Base-by-base conservation (phyloP, 306 rosid genomes). In the Ormosia emarginata region DNA sequence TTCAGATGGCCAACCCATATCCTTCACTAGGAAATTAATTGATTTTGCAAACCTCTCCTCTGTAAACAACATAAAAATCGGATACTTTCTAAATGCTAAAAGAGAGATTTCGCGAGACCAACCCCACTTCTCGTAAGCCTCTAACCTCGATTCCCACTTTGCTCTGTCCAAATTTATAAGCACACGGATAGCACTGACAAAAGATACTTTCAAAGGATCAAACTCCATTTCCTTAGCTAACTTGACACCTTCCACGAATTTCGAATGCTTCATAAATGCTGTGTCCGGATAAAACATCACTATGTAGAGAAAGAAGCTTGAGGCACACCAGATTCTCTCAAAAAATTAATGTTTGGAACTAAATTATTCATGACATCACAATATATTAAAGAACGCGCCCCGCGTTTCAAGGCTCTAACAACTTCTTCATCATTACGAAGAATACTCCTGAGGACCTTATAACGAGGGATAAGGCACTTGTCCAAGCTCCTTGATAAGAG, bases 261-360 rank as follows among this genome's bases (percentile, higher is more conserved):
- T 17, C 3, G 36, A 7, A 70, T 58, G 83, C 6, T 44, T 13
- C 2, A 3, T 57, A 34, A 4, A 59, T 3, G 83, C 83, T 33
- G 18, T 8, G 7, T 24, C 6, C 0, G 67, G 77, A 12, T 6
- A 12, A 58, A 4, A 10, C 15, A 10, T 43, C 17, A 70, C 71
- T 71, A 70, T 2, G 24, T 1, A 3, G 71, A 58, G 53, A 79
- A 17, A 5, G 15, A 43, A 36, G 53, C 0, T 17, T 70, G 78
- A 59, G 71, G 73, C 46, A 80, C 86, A n/a, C 87, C 84, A 33
- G 11, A 5, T n/a, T 82, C 79, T 41, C 62, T 75, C 79, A 89
- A 43, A 71, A 80, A 36, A 55, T 44, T 50, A 9, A 79, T 33
- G 57, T 86, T 86, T 6, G 82, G 81, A 24, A 43, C 59, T n/a